phyloP scores from a whole-genome alignment of 73 alveolate species.

The Durusdinium trenchii region DNA sequence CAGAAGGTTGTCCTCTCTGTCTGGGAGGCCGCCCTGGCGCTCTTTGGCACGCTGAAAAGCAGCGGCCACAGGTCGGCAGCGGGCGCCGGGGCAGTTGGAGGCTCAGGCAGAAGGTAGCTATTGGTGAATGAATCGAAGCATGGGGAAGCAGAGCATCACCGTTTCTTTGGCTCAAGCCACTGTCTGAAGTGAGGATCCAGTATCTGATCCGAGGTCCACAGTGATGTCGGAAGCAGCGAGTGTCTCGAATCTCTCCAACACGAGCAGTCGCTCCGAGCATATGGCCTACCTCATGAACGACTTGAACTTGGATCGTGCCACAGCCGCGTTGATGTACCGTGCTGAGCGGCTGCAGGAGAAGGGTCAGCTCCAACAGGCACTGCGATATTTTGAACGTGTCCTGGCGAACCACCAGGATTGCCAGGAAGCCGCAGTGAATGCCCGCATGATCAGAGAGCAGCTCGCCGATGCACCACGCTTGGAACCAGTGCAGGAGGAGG shows the following conservation, averaged over 20 bases:
- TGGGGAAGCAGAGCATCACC: no score
- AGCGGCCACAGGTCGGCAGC: not conserved
- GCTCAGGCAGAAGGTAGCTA: no score
- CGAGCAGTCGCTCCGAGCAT: conserved; percentile 34
- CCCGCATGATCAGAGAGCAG: conserved; percentile 48
- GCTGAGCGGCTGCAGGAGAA: conserved; percentile 42
- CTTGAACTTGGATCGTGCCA: conserved; percentile 17
- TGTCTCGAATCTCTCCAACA: conserved; percentile 2
- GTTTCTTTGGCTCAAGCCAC: not conserved
- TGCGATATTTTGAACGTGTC: not conserved
- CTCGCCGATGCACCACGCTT: conserved; percentile 3
- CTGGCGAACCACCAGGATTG: not conserved
- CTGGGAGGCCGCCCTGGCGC: conserved; percentile 52
- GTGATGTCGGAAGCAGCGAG: conserved; percentile 28
- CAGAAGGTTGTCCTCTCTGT: no score
- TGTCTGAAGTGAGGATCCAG: not conserved
- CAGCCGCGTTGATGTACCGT: conserved; percentile 19
- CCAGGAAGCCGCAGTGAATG: conserved; percentile 42
- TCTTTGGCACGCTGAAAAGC: not conserved
- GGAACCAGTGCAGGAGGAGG: conserved; percentile 27
- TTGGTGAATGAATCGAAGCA: no score
- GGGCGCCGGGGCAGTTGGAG: conserved; percentile 30
- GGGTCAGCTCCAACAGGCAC: conserved; percentile 44
- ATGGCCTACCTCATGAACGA: conserved; percentile 25
- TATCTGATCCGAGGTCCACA: not conserved